Base-by-base conservation (phyloP, 805 yeast species). In the Saccharomycopsis fodiens region DNA sequence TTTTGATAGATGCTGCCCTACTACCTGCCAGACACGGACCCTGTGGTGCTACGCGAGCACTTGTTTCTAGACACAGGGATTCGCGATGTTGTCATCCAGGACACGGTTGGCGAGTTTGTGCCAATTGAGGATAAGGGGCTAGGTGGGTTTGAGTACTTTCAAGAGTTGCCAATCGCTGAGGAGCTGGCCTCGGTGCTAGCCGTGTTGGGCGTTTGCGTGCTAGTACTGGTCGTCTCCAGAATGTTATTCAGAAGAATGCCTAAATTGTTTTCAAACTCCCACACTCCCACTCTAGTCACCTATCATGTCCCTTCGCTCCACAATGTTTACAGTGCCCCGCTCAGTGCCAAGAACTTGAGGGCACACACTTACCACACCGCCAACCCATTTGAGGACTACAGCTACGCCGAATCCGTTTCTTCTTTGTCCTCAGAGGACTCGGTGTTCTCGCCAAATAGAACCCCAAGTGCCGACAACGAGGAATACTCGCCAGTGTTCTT, bases 41-140 rank as follows among this genome's bases (percentile, higher is more conserved):
- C 49, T 12, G 49, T 45, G 10, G 42, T 45, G 5, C 19, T 45
- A 27, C 35, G 45, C 21, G 49, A 45, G 31, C 49, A 45, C 37
- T 22, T 15, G 19, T 45, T 35, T 19, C 35, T 35, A 13, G 48
- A 45, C 31, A 40, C 44, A 4, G 45, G 41, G 13, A n/a, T 44
- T 4, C 32, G 30, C 13, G 29, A 37, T n/a, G 13, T 37, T 3
- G 46, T 44, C 6, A 20, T 44, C 12, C 3, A 6, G 10, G 19
- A 6, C 17, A 10, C 20, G 15, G 8, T 32, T 4, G 32, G 16
- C n/a, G 42, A 22, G 19, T 45, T 45, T 29, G 30, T 41, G n/a
- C 49, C 49, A 25, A 31, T 45, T 1, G 49, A 45, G 32, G 27
- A n/a, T 13, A 12, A 23, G 30, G 48, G 48, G 31, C 16, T 45